phyloP scores from a whole-genome alignment of 768 basidiomycete species.

The Dacryopinax primogenitus region DNA sequence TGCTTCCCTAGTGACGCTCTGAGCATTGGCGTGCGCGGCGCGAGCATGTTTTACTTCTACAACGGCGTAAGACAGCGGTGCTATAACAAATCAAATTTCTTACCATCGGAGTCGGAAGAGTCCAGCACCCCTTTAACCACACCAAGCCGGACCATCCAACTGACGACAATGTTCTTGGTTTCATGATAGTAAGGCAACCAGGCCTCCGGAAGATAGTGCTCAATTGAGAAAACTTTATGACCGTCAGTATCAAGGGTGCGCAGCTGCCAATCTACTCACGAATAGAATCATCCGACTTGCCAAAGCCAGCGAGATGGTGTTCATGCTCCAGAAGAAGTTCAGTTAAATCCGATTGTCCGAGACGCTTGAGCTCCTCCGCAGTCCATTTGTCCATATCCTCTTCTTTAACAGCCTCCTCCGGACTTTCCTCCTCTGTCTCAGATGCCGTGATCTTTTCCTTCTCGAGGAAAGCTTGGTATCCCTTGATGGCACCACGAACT shows the following conservation, averaged over 20 bases:
- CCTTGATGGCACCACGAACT: slow-evolving; percentile 88
- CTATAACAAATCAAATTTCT: neutral
- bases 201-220: slow-evolving; percentile 75
- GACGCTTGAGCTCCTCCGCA: slow-evolving; percentile 40
- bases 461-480: slow-evolving; percentile 54
- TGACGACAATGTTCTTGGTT: slow-evolving; percentile 45
- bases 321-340: slow-evolving; percentile 68
- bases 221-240: slow-evolving; percentile 56
- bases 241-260: neutral
- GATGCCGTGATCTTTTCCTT: slow-evolving; percentile 54
- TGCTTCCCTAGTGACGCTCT: slow-evolving; percentile 33
- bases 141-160: slow-evolving; percentile 53
- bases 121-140: slow-evolving; percentile 30
- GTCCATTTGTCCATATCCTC: slow-evolving; percentile 48
- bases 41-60: slow-evolving; percentile 23
- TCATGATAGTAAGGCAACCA: slow-evolving; percentile 60
- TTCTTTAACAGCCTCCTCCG: slow-evolving; percentile 24
- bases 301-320: slow-evolving; percentile 42
- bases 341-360: slow-evolving; percentile 43
- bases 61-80: neutral
- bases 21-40: slow-evolving; percentile 23
- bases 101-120: neutral
- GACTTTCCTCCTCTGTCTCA: slow-evolving; percentile 35
- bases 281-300: slow-evolving; percentile 33
- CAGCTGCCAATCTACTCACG: slow-evolving; percentile 36